Evolutionary conservation across 2,329 filamentous ascomycete genomes (phyloP).

Genomic region (Chalaropsis ovoidea): DNA sequence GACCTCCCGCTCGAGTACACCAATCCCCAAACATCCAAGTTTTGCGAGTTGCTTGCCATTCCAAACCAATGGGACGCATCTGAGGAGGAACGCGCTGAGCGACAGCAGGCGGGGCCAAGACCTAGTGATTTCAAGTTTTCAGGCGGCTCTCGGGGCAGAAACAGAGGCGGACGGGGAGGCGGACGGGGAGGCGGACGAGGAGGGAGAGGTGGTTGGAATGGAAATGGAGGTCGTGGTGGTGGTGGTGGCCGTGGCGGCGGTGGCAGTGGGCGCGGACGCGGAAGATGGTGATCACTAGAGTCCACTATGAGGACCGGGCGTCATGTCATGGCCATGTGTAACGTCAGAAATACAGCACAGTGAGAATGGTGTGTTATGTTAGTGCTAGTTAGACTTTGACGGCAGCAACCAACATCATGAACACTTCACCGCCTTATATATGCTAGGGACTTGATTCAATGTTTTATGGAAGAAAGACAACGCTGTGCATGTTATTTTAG

Average conservation of each 20-base stretch:
- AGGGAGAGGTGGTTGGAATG: conserved; percentile 32
- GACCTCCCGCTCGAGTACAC: conserved; percentile 70
- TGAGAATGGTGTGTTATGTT: too few species aligned
- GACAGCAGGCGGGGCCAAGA: conserved; percentile 38
- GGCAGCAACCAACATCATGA: background rate
- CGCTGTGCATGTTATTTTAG: background rate
- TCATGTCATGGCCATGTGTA: background rate
- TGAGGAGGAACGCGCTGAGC: conserved; percentile 59
- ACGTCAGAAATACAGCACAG: background rate
- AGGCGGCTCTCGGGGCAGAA: conserved; percentile 33
- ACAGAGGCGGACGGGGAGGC: conserved; percentile 33
- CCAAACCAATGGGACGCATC: conserved; percentile 63
- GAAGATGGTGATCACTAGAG: background rate
- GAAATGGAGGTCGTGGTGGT: conserved; percentile 30
- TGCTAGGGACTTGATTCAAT: too few species aligned
- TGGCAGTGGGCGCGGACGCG: conserved; percentile 24
- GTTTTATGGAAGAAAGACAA: too few species aligned
- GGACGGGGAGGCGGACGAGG: conserved; percentile 34
- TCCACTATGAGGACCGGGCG: background rate
- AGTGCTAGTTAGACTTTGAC: too few species aligned
- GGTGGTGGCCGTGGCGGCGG: conserved; percentile 29
- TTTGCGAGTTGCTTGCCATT: conserved; percentile 69
- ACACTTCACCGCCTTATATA: too few species aligned
- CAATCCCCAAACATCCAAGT: conserved; percentile 74
- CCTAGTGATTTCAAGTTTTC: conserved; percentile 27